phyloP scores from a whole-genome alignment of 495 filamentous ascomycete genomes.

The Neurospora tetraspora region DNA sequence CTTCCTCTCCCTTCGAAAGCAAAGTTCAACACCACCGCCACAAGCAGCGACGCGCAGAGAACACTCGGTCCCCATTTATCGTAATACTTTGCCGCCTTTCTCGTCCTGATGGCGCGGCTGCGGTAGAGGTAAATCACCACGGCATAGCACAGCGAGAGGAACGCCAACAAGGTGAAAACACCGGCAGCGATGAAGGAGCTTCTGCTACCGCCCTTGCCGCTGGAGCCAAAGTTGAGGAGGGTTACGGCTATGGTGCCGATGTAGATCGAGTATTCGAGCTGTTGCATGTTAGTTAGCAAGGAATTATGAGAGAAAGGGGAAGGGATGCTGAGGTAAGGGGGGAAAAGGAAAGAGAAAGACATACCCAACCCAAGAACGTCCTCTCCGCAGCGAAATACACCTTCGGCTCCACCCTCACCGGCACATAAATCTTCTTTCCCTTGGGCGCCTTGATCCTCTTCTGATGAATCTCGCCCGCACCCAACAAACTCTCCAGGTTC shows the following conservation, averaged over 20 bases:
- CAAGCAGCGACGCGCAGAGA: constrained; percentile 64
- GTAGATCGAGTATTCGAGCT: constrained; percentile 91
- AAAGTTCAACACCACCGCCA: constrained; percentile 70
- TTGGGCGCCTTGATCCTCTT: constrained; percentile 76
- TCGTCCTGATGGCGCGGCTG: constrained; percentile 68
- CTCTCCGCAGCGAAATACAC: constrained; percentile 94
- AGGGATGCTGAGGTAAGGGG: not conserved
- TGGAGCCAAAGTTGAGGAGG: constrained; percentile 67
- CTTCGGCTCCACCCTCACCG: constrained; percentile 91
- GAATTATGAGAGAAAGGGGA: not conserved
- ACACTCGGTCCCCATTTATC: constrained; percentile 76
- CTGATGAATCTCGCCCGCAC: constrained; percentile 41
- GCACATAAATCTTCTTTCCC: constrained; percentile 90
- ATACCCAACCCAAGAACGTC: constrained; percentile 87
- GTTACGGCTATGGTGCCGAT: constrained; percentile 86
- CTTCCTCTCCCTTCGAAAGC: constrained; percentile 43
- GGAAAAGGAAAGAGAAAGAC: constrained; percentile 7
- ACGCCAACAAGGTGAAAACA: constrained; percentile 73
- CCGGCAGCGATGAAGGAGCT: constrained; percentile 57
- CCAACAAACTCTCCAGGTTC: constrained; percentile 35
- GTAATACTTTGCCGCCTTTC: constrained; percentile 79
- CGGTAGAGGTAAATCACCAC: constrained; percentile 80
- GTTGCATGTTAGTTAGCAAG: constrained; percentile 7
- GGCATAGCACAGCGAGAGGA: constrained; percentile 64
- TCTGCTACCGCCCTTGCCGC: constrained; percentile 29